Evolutionary conservation across 2,329 filamentous ascomycete genomes (phyloP), one percentile per base, ranked within the genome.

Genomic region (Chaetothyriales sp.): DNA sequence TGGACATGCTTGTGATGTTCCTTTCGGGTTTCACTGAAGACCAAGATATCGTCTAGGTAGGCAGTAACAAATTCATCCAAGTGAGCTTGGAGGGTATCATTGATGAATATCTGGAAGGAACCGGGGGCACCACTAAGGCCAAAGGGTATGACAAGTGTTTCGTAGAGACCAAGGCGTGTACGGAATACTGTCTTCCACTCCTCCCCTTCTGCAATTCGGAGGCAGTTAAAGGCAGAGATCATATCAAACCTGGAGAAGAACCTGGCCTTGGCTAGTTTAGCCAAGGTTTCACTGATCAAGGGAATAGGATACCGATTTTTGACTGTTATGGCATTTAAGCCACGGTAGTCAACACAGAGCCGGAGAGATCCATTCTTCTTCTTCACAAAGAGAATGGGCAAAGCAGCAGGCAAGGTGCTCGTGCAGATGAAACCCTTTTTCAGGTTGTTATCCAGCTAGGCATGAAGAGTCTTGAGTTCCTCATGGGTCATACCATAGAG

Each of bases 161-260:
- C 53, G 52, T 54, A 67, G 26, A 60, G 47, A 2, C 56, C 51
- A 46, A 58, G 64, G 26, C 47, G 44, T 10, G 26, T 62, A 19
- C 52, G 47, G 54, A 66, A 66, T 15, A 49, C 54, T 6, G 49
- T 68, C 47, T 66, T 66, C 53, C 54, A 66, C 56, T 65, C 47
- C 26, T 67, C 48, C n/a, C 49, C 51, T 57, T 60, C 43, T 19
- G 45, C 49, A 32, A 65, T 64, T 5, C n/a, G 25, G n/a, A 65
- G 53, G 2, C 42, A 19, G 44, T 65, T 51, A 46, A 60, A 66
- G 5, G 46, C 49, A 18, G 53, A 36, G 18, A 55, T 49, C 12
- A 65, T 7, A 51, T 64, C 57, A 5, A 65, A n/a, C 19, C 52
- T 60, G 2, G 51, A 57, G 32, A 60, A 63, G 2, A 47, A 49